Conservation (phyloP, 176 grass and related monocot genomes). For the Rhynchospora tenuis region DNA sequence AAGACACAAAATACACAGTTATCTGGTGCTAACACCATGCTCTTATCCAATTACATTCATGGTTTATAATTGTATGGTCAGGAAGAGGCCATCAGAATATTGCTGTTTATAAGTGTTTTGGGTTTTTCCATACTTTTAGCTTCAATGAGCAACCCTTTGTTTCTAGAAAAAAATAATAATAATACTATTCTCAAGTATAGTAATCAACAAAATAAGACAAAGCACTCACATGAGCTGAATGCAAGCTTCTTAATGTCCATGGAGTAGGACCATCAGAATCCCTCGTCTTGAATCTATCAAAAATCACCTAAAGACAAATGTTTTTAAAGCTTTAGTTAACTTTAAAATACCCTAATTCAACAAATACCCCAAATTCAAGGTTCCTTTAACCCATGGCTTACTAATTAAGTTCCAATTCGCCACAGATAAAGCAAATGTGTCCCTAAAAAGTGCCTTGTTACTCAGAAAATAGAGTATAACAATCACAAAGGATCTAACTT, state of each 20-base stretch:
- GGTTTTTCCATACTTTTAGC: neutral
- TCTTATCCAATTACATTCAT: neutral
- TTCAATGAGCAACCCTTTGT: neutral
- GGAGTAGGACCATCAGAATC: neutral
- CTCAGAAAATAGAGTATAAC: neutral
- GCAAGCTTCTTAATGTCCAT: neutral
- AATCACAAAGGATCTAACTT: neutral
- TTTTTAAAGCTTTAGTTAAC: neutral
- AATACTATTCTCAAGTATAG: neutral
- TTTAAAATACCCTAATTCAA: neutral
- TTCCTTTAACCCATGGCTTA: neutral
- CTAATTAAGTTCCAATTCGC: neutral
- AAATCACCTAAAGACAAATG: neutral
- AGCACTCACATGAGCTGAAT: conserved; percentile 3
- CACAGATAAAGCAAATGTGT: neutral
- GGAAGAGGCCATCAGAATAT: neutral
- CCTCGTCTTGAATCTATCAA: neutral
- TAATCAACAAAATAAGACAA: neutral
- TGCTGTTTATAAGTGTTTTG: neutral
- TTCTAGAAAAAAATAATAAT: neutral
- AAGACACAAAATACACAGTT: neutral
- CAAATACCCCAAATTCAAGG: neutral
- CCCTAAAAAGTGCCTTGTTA: neutral
- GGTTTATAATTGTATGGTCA: neutral
- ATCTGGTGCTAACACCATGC: neutral